Conservation (phyloP, 139 green algal genomes). For the Haematococcus lacustris region DNA sequence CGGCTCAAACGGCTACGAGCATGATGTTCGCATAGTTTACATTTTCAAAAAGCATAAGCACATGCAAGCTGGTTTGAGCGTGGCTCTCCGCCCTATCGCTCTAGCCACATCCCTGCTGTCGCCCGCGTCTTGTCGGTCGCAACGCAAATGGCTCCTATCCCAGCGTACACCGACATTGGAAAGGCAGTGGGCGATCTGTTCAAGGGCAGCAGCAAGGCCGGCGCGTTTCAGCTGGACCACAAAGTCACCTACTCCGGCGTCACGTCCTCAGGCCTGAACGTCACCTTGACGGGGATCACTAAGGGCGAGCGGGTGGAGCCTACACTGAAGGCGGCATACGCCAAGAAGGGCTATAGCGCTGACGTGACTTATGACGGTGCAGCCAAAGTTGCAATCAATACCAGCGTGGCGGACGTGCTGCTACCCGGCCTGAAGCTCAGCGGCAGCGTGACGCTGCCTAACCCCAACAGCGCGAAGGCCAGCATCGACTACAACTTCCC, state of each 20-base stretch:
- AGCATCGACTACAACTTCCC: constrained; percentile 31
- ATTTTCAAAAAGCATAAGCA: too few relatives aligned
- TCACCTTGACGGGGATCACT: constrained; percentile 16
- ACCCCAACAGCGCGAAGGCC: constrained; percentile 35
- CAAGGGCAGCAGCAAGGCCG: constrained; percentile 19
- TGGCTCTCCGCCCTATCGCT: too few relatives aligned
- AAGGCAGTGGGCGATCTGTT: constrained; percentile 38
- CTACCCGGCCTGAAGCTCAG: constrained; percentile 27
- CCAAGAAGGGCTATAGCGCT: constrained; percentile 14
- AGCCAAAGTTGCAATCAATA: constrained; percentile 9
- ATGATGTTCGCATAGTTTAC: too few relatives aligned
- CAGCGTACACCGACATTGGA: constrained; percentile 31
- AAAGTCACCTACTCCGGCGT: constrained; percentile 26
- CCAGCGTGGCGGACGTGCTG: constrained; percentile 1
- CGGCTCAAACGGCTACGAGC: too few relatives aligned
- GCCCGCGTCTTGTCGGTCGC: too few relatives aligned
- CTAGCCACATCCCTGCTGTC: too few relatives aligned
- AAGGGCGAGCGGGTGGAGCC: constrained; percentile 40
- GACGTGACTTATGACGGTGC: constrained; percentile 8
- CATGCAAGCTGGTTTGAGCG: too few relatives aligned
- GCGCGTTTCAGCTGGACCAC: constrained; percentile 33
- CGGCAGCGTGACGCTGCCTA: constrained; percentile 9
- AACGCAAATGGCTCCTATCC: constrained; percentile 11
- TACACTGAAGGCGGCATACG: constrained; percentile 20
- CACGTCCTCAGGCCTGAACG: constrained; percentile 24